Evolutionary conservation across 176 grass and related monocot species (phyloP).

Genomic region (Juncus effusus): DNA sequence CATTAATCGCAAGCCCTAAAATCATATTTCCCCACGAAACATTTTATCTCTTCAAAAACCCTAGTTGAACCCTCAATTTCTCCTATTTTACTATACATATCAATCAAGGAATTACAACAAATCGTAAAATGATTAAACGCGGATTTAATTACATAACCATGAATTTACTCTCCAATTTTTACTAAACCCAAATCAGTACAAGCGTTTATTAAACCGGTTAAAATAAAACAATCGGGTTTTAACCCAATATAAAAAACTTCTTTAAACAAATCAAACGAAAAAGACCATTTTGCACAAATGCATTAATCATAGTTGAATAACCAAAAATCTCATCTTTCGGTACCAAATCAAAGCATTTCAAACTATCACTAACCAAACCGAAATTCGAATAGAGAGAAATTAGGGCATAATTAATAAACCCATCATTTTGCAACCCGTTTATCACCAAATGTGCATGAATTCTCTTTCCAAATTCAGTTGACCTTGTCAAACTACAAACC

Average conservation of each 20-base stretch:
- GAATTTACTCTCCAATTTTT: constrained; percentile 50
- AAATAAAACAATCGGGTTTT: constrained; percentile 39
- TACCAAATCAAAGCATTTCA: constrained; percentile 59
- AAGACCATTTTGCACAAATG: constrained; percentile 36
- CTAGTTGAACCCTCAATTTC: constrained; percentile 43
- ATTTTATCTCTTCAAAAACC: constrained; percentile 45
- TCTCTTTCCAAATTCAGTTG: constrained; percentile 49
- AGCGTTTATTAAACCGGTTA: constrained; percentile 48
- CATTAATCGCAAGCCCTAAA: constrained; percentile 53
- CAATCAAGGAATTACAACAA: constrained; percentile 60
- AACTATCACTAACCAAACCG: constrained; percentile 34
- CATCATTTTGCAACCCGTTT: constrained; percentile 49
- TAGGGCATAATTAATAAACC: constrained; percentile 52
- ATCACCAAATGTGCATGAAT: constrained; percentile 65
- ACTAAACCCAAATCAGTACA: constrained; percentile 47
- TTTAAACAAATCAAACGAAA: constrained; percentile 53
- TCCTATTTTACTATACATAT: constrained; percentile 57
- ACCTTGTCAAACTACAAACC: constrained; percentile 52
- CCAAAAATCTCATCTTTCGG: constrained; percentile 38
- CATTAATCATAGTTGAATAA: constrained; percentile 73
- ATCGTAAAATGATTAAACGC: constrained; percentile 44
- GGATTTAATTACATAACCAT: constrained; percentile 53
- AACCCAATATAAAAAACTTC: constrained; percentile 36
- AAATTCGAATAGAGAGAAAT: constrained; percentile 57
- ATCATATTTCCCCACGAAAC: constrained; percentile 67